phyloP scores from a whole-genome alignment of 2,329 filamentous ascomycete species.

The Fusarium pseudonygamai region DNA sequence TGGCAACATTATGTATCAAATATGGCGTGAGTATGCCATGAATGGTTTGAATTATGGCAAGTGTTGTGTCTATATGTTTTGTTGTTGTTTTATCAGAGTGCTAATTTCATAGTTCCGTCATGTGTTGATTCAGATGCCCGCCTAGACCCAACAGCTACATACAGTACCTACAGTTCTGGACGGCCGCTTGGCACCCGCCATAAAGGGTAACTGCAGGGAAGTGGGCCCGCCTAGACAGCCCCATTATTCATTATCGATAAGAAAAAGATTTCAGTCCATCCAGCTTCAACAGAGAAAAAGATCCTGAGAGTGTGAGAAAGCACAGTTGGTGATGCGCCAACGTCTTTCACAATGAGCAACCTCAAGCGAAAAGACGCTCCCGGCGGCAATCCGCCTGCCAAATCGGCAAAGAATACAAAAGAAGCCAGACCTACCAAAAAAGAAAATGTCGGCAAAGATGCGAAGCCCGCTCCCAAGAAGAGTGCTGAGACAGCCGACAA shows the following conservation, averaged over 20 bases:
- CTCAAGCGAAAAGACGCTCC: constrained; percentile 69
- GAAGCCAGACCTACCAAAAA: constrained; percentile 61
- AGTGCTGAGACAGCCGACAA: constrained; percentile 44
- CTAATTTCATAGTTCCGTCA: constrained; percentile 24
- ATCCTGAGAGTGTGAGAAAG: constrained; percentile 16
- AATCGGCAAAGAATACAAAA: constrained; percentile 58
- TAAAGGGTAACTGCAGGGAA: background rate
- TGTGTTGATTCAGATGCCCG: constrained; percentile 36
- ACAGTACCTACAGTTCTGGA: background rate
- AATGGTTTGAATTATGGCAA: background rate
- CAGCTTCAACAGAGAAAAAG: constrained; percentile 18
- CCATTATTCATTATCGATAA: constrained; percentile 23
- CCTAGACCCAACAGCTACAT: background rate
- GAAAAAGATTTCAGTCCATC: constrained; percentile 15
- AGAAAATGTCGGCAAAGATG: constrained; percentile 45
- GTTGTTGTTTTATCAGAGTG: constrained; percentile 16
- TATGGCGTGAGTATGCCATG: constrained; percentile 8
- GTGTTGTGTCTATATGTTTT: constrained; percentile 9
- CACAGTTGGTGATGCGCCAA: constrained; percentile 42
- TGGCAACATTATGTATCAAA: constrained; percentile 42
- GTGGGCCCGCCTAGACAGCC: background rate
- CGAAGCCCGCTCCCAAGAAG: constrained; percentile 45
- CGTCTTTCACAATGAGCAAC: constrained; percentile 59
- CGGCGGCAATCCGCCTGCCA: constrained; percentile 59
- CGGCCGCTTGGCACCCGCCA: background rate